Evolutionary conservation across 768 basidiomycete genomes (phyloP).

Genomic region (Lentinula aciculospora): DNA sequence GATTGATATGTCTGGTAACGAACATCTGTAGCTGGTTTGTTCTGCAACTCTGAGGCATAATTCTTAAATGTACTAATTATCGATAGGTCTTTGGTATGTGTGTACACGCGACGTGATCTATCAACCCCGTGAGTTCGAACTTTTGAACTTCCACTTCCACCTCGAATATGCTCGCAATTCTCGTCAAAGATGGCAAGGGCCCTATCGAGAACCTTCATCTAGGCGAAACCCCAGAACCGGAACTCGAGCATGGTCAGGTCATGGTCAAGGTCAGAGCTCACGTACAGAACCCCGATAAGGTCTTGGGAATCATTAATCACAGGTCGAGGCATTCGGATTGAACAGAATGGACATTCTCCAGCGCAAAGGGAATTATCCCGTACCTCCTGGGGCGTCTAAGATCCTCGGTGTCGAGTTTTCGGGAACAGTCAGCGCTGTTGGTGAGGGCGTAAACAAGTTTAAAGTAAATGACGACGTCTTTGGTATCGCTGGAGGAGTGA

Average conservation of each 20-base stretch:
- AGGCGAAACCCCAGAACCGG: slow-evolving; percentile 63
- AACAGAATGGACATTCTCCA: slow-evolving; percentile 84
- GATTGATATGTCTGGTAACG: no score
- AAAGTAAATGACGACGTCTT: slow-evolving; percentile 66
- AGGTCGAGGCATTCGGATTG: slow-evolving; percentile 83
- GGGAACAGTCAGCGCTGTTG: slow-evolving; percentile 53
- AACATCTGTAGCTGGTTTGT: no score
- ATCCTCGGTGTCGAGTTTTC: slow-evolving; percentile 90
- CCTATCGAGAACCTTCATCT: slow-evolving; percentile 74
- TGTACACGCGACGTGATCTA: not conserved
- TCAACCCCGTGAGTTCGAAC: no score
- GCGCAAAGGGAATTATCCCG: slow-evolving; percentile 67
- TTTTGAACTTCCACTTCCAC: slow-evolving; percentile 8
- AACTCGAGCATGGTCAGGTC: slow-evolving; percentile 52
- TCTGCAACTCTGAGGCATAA: no score
- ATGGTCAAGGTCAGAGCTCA: slow-evolving; percentile 63
- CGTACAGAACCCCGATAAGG: not conserved
- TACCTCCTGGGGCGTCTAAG: slow-evolving; percentile 67
- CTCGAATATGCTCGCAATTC: slow-evolving; percentile 65
- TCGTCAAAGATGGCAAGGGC: slow-evolving; percentile 73
- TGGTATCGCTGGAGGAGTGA: slow-evolving; percentile 76
- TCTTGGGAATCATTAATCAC: not conserved
- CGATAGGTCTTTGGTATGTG: not conserved
- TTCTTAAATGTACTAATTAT: no score
- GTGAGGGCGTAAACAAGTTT: slow-evolving; percentile 46